phyloP scores from a whole-genome alignment of 202 grass and related monocot species.

The Eragrostis tef region DNA sequence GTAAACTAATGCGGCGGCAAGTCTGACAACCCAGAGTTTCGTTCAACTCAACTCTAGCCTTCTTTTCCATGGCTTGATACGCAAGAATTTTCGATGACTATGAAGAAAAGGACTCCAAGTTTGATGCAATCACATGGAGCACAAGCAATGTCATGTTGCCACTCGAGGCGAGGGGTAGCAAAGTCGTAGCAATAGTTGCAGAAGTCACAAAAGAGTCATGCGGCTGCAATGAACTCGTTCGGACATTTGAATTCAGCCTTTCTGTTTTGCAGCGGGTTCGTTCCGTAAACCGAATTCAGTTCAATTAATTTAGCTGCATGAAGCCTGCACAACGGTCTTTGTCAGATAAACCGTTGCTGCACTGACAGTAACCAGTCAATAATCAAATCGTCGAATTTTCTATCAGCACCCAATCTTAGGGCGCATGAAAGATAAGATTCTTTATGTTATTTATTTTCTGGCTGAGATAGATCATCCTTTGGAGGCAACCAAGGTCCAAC shows the following conservation, averaged over 20 bases:
- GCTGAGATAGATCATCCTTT: background rate
- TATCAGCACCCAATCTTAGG: background rate
- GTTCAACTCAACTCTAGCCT: background rate
- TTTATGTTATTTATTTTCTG: background rate
- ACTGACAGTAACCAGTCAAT: conserved; percentile 10
- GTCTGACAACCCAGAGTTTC: background rate
- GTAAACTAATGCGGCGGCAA: conserved; percentile 14
- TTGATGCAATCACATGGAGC: background rate
- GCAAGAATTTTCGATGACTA: background rate
- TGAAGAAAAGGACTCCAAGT: background rate
- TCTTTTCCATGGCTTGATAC: conserved; percentile 6
- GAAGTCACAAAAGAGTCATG: conserved; percentile 8
- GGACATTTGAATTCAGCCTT: background rate
- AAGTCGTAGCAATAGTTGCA: background rate
- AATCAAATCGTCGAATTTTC: background rate
- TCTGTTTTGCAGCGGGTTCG: background rate
- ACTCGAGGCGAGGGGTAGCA: background rate
- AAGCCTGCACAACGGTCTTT: background rate
- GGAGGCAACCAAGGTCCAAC: conserved; percentile 46
- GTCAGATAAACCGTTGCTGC: background rate
- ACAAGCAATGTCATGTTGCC: background rate
- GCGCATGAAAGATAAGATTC: background rate
- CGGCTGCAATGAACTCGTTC: background rate
- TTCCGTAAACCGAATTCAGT: background rate
- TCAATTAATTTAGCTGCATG: background rate